A percentile compares a stretch with the other conserved stretches of the same genome.
phyloP scores from a whole-genome alignment of 108 stramenopile genomes.

The Mayamaea pseudoterrestris region DNA sequence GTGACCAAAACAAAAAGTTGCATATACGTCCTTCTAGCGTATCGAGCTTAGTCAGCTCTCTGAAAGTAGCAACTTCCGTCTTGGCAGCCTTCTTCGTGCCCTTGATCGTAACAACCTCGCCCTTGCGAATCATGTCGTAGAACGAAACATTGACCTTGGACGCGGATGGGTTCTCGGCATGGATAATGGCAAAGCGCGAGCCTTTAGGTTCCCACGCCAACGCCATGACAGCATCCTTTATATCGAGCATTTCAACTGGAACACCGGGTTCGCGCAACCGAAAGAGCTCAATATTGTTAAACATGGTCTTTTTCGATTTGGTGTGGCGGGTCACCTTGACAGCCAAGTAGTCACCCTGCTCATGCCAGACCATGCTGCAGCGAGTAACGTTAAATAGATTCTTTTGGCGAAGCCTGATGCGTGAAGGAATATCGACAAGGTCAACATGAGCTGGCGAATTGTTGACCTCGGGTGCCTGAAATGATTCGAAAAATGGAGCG shows the following conservation, averaged over 20 bases:
- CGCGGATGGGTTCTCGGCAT: slow-evolving; percentile 82
- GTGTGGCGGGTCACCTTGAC: slow-evolving; percentile 91
- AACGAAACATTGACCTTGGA: slow-evolving; percentile 86
- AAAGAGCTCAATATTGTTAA: slow-evolving; percentile 92
- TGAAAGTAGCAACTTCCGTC: slow-evolving; percentile 33
- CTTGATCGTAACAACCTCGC: slow-evolving; percentile 15
- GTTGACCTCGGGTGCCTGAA: slow-evolving; percentile 73
- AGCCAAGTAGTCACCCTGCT: slow-evolving; percentile 86
- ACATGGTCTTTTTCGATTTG: slow-evolving; percentile 92
- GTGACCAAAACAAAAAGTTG: slow-evolving; percentile 91
- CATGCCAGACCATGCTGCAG: slow-evolving; percentile 36
- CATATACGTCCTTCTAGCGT: slow-evolving; percentile 79
- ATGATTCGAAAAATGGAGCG: not conserved
- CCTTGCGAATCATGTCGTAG: slow-evolving; percentile 87
- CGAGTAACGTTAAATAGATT: slow-evolving; percentile 73
- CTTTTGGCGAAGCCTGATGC: slow-evolving; percentile 89
- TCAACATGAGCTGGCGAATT: slow-evolving; percentile 92
- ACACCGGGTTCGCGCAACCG: slow-evolving; percentile 74
- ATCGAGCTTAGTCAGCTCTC: slow-evolving; percentile 72
- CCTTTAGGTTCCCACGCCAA: slow-evolving; percentile 94
- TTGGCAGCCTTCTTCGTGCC: slow-evolving; percentile 43
- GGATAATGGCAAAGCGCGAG: slow-evolving; percentile 86
- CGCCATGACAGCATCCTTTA: slow-evolving; percentile 86
- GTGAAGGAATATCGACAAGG: slow-evolving; percentile 79
- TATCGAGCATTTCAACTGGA: slow-evolving; percentile 93